phyloP scores from a whole-genome alignment of 345 rosid genomes.

The Firmiana major region DNA sequence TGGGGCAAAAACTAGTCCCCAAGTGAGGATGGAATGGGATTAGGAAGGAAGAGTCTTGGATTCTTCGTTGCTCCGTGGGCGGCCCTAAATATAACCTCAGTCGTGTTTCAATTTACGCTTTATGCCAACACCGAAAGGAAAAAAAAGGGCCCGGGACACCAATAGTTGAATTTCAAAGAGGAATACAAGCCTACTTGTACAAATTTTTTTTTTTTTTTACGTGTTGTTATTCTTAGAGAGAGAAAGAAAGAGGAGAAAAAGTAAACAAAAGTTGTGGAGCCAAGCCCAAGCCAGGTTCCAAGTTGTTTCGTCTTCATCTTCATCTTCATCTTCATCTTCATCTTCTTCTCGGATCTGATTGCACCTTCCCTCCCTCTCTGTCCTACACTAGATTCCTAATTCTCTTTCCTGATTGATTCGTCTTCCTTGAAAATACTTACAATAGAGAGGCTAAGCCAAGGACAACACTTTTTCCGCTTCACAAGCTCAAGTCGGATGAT shows the following conservation, averaged over 20 bases:
- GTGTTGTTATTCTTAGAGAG: not conserved
- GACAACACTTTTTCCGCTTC: no score
- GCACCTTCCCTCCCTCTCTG: not conserved
- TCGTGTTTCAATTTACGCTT: conserved; percentile 43
- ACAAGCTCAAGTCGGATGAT: not conserved
- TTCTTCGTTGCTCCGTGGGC: conserved; percentile 58
- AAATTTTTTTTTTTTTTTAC: not conserved
- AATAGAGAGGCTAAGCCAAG: no score
- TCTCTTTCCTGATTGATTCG: no score
- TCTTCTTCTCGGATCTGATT: conserved; percentile 10
- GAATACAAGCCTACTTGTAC: not conserved
- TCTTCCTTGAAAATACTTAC: no score
- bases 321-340: not conserved
- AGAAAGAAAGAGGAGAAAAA: conserved; percentile 15
- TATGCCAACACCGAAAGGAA: conserved; percentile 42
- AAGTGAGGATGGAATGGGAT: not conserved
- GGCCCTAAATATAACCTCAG: conserved; percentile 33
- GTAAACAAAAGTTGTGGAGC: conserved; percentile 25
- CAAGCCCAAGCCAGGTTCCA: conserved; percentile 12
- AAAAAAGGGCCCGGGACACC: not conserved
- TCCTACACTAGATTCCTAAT: not conserved
- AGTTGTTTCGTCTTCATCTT: conserved; percentile 9
- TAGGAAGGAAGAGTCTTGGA: conserved; percentile 46
- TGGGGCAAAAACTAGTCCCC: no score
- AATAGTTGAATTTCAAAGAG: not conserved